These are phyloP conservation scores for Nitzschia sp. DNA, from an alignment of 108 stramenopile species.

Conservation along the genomic window DNA sequence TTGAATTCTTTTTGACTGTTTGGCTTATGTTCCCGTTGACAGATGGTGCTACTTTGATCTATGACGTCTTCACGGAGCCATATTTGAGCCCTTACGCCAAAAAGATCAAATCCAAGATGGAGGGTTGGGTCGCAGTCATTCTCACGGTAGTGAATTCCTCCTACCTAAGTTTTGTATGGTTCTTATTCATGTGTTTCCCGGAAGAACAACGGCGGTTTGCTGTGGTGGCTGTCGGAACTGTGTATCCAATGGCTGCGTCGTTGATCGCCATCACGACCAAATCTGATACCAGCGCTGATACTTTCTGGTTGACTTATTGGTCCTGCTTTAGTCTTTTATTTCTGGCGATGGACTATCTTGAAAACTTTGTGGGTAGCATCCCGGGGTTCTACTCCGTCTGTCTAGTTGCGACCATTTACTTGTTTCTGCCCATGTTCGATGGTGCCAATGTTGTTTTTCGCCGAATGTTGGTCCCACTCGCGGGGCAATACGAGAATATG, in stretches of 20 bases:
- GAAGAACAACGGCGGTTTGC: slow-evolving; percentile 37
- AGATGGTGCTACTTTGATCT: slow-evolving; percentile 47
- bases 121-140: slow-evolving; percentile 34
- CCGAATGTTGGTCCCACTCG: slow-evolving; percentile 43
- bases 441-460: slow-evolving; percentile 51
- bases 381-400: slow-evolving; percentile 49
- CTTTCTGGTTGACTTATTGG: slow-evolving; percentile 61
- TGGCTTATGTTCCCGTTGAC: slow-evolving; percentile 56
- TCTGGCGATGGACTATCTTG: slow-evolving; percentile 48
- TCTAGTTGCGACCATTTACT: slow-evolving; percentile 37
- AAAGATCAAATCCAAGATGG: slow-evolving; percentile 18
- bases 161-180: slow-evolving; percentile 40
- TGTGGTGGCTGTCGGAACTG: slow-evolving; percentile 40
- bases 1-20: slow-evolving; percentile 47
- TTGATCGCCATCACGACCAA: slow-evolving; percentile 36
- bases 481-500: slow-evolving; percentile 48
- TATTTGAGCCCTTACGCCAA: slow-evolving; percentile 30
- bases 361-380: slow-evolving; percentile 44
- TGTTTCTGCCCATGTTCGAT: slow-evolving; percentile 48
- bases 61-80: slow-evolving; percentile 38
- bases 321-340: slow-evolving; percentile 42
- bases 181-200: slow-evolving; percentile 49
- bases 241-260: slow-evolving; percentile 48
- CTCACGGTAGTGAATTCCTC: slow-evolving; percentile 29
- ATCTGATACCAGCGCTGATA: slow-evolving; percentile 29